Conservation (phyloP, 495 filamentous ascomycete genomes). For the Penicillium turbatum region DNA sequence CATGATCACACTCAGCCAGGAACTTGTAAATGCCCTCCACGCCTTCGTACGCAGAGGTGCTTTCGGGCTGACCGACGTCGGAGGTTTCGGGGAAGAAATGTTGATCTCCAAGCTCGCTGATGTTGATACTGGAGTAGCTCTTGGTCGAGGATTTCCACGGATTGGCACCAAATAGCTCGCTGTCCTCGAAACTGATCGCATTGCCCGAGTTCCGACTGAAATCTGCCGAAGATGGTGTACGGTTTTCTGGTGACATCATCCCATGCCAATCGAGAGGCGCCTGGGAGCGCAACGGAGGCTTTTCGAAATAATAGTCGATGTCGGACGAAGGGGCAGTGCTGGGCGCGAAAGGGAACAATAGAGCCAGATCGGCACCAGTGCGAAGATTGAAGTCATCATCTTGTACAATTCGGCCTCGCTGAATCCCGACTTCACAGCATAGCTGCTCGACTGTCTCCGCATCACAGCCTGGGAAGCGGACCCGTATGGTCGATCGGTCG, state of each 20-base stretch:
- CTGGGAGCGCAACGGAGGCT: constrained; percentile 21
- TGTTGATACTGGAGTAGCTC: constrained; percentile 50
- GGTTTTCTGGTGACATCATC: constrained; percentile 50
- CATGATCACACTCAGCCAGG: constrained; percentile 76
- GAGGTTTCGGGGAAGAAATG: constrained; percentile 38
- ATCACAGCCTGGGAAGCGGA: constrained; percentile 90
- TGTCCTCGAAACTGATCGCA: constrained; percentile 45
- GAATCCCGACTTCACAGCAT: constrained; percentile 80
- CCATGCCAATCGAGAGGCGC: constrained; percentile 50
- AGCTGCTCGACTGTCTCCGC: constrained; percentile 74
- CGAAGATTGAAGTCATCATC: constrained; percentile 67
- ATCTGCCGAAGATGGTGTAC: constrained; percentile 23
- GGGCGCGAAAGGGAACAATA: constrained; percentile 83
- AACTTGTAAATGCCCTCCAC: constrained; percentile 84
- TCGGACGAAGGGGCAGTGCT: constrained; percentile 39
- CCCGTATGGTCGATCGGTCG: constrained; percentile 57
- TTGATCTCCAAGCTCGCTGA: constrained; percentile 49
- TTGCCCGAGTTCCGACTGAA: constrained; percentile 21
- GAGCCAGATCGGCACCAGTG: constrained; percentile 63
- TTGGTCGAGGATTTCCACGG: constrained; percentile 46
- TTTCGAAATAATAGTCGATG: constrained; percentile 33
- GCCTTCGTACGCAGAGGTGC: constrained; percentile 63
- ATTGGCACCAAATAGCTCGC: constrained; percentile 42
- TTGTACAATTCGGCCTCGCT: constrained; percentile 69
- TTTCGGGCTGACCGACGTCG: constrained; percentile 34